Base-by-base conservation (phyloP, 2,329 filamentous ascomycete genomes). In the Botrytis hyacinthi region DNA sequence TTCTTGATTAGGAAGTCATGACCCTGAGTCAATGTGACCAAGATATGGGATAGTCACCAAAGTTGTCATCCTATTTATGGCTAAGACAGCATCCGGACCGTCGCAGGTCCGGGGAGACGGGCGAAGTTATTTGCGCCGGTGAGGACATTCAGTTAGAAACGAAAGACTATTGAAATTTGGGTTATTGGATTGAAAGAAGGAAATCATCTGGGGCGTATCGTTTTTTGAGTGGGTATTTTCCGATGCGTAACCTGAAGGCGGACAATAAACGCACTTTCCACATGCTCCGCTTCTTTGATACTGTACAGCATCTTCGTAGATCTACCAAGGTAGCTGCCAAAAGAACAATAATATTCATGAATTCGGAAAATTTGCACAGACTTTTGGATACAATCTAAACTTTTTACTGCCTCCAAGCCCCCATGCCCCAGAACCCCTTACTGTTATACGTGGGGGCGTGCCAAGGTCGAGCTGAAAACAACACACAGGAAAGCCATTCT, bases 391-490 rank as follows among this genome's bases (percentile, higher is more conserved):
- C 18, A 14, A 22, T 26, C 26, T 20, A 16, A 32, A 54, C 29
- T 54, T 29, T 32, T n/a, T 40, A 32, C 63, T 54, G 40, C n/a
- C 40, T 7, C 61, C 26, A 32, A 18, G 48, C 18, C 18, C 46
- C 46, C 65, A 20, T 37, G 20, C 18, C 16, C 46, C 46, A 20
- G 35, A 40, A n/a, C 65, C 48, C 65, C 48, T 54, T 57, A 42
- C 60, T 62, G 9, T n/a, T 57, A 22, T 72, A 32, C 60, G 18
- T 44, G 70, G 37, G 40, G 48, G 35, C 42, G 32, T 42, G 70
- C 60, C 70, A 66, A 72, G 70, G 22, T 66, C 18, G 48, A 72
- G 70, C 70, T 72, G 70, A 72, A 62, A 70, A 44, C 57, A 37
- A n/a, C 20, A 44, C 51, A 70, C 67, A 70, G 20, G 18, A 57